Evolutionary conservation across 176 grass and related monocot species (phyloP), one percentile per base, ranked within the genome.

Genomic region (Ananas comosus): DNA sequence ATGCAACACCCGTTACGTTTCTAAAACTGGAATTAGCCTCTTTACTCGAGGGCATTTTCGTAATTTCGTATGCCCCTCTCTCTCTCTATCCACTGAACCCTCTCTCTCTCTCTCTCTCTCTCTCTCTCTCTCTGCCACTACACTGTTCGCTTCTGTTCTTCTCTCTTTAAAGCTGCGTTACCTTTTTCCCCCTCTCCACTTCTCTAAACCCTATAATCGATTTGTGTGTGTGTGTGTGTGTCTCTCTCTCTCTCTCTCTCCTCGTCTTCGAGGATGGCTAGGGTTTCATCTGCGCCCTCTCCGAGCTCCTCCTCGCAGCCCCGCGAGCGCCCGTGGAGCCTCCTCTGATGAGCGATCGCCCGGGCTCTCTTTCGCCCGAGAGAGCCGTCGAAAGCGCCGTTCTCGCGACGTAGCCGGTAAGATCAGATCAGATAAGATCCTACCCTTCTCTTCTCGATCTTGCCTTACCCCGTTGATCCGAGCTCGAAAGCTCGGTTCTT

Each of bases 101-200:
- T 64, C 42, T 77, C 48, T 67, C 68, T 64, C 70, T 51, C n/a
- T n/a, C n/a, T n/a, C n/a, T n/a, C n/a, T n/a, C n/a, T n/a, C n/a
- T n/a, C n/a, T n/a, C n/a, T n/a, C n/a, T n/a, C n/a, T n/a, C n/a
- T n/a, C 22, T 27, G 13, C 21, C 72, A 50, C 17, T 3, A 65
- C 64, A 54, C 82, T 74, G 74, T 80, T 56, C 74, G 76, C 72
- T 80, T 63, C 81, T 72, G 69, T 81, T 79, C 54, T 78, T 74
- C 19, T 11, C 51, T 49, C 82, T 92, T 87, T 97, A 88, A 88
- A 85, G 86, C 77, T 87, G 89, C 90, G 33, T 66, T 76, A 79
- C 82, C 92, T 91, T 85, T 74, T 67, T 73, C 71, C 9, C 24
- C 50, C 56, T 21, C 64, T 23, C 64, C 58, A 17, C 64, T 54